A percentile compares a stretch with the other conserved stretches of the same genome.
These are phyloP conservation scores for Fusarium sp. DNA, from an alignment of 2,329 filamentous ascomycete species.

Conservation along the genomic window DNA sequence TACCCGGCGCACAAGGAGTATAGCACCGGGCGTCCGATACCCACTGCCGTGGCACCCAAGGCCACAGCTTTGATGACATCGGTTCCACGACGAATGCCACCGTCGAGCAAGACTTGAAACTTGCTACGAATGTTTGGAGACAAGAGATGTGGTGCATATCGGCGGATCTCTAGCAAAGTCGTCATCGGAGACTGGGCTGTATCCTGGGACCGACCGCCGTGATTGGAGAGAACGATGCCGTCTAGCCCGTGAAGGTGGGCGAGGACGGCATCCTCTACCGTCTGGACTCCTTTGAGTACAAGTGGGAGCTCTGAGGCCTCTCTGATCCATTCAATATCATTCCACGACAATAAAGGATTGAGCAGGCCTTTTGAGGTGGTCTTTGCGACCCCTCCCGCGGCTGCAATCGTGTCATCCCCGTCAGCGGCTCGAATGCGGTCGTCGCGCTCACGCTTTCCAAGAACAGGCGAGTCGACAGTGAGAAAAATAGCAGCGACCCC, in stretches of 20 bases:
- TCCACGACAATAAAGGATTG: constrained; percentile 61
- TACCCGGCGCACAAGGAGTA: constrained; percentile 62
- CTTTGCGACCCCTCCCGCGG: not conserved
- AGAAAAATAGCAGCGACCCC: constrained; percentile 7
- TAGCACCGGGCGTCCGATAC: constrained; percentile 73
- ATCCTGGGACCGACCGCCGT: constrained; percentile 67
- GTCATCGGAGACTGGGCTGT: constrained; percentile 67
- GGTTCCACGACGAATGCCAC: constrained; percentile 74
- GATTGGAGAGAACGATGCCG: constrained; percentile 79
- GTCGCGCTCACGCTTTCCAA: constrained; percentile 9
- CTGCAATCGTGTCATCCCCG: not conserved
- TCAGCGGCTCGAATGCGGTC: constrained; percentile 5
- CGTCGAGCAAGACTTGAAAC: constrained; percentile 76
- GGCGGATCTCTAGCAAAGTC: constrained; percentile 73
- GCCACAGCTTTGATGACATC: constrained; percentile 79
- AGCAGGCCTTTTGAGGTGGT: not conserved
- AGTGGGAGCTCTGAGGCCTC: constrained; percentile 64
- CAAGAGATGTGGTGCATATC: constrained; percentile 64
- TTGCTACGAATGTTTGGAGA: constrained; percentile 65
- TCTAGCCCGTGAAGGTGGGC: constrained; percentile 74
- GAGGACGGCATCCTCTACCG: constrained; percentile 72
- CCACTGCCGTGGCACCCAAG: constrained; percentile 75
- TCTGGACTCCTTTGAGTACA: constrained; percentile 80
- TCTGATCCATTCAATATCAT: constrained; percentile 77
- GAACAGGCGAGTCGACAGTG: constrained; percentile 8